Evolutionary conservation across 2,329 filamentous ascomycete species (phyloP).

Genomic region (Aspergillus pseudotamarii): DNA sequence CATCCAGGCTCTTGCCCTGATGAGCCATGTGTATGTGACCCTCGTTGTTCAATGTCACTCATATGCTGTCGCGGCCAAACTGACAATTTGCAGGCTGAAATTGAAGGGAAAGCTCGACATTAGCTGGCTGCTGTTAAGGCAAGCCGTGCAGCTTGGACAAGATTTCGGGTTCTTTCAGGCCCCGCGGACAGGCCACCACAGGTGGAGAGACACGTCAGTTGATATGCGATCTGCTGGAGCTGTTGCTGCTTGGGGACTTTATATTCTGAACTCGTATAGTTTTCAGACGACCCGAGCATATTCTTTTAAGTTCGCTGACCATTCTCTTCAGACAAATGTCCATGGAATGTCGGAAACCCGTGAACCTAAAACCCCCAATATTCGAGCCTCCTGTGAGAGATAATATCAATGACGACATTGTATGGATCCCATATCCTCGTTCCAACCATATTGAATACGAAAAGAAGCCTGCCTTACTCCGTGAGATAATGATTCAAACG

Average conservation of each 20-base stretch:
- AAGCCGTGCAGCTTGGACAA: constrained; percentile 35
- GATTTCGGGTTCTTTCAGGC: constrained; percentile 33
- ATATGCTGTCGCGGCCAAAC: background rate
- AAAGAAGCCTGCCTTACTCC: constrained; percentile 31
- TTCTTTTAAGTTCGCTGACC: constrained; percentile 12
- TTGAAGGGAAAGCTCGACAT: constrained; percentile 29
- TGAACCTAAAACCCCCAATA: constrained; percentile 24
- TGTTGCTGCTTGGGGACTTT: constrained; percentile 36
- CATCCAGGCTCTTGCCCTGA: constrained; percentile 39
- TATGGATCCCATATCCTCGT: constrained; percentile 39
- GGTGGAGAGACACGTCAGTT: constrained; percentile 15
- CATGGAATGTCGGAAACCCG: constrained; percentile 25
- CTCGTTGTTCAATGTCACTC: background rate
- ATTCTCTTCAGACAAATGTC: constrained; percentile 31
- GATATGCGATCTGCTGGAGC: constrained; percentile 26
- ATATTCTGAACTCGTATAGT: constrained; percentile 32
- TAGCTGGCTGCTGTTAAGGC: constrained; percentile 36
- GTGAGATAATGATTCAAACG: constrained; percentile 25
- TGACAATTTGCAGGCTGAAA: constrained; percentile 30
- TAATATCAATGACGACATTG: constrained; percentile 17
- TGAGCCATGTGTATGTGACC: constrained; percentile 34
- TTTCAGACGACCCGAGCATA: background rate
- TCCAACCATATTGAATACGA: constrained; percentile 31
- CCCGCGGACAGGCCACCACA: constrained; percentile 13
- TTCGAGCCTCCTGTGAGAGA: constrained; percentile 18